Percentiles rank a stretch among this genome's conserved stretches.
phyloP scores from a whole-genome alignment of 805 yeast genomes.

The Metschnikowia cubensis region DNA sequence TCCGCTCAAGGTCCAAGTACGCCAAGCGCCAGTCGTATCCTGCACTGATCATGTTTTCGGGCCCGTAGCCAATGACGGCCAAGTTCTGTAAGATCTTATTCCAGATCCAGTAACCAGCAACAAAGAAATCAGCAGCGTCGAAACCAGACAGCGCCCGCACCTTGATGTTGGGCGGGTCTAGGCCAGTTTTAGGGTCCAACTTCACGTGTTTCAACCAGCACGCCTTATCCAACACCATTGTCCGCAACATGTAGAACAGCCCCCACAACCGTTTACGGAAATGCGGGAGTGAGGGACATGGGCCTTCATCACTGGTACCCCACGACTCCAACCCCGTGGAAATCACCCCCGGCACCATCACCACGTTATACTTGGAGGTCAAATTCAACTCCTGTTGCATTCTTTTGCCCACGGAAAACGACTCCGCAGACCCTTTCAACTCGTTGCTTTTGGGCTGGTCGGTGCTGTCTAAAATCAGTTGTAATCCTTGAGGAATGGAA shows the following conservation, averaged over 20 bases:
- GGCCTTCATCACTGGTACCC: conserved; percentile 66
- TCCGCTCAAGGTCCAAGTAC: conserved; percentile 77
- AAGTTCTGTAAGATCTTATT: conserved; percentile 89
- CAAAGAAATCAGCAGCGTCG: conserved; percentile 93
- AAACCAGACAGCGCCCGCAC: conserved; percentile 93
- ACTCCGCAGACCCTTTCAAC: conserved; percentile 61
- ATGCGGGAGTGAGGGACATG: conserved; percentile 79
- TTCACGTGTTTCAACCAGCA: conserved; percentile 93
- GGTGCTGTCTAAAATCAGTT: conserved; percentile 56
- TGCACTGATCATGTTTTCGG: conserved; percentile 85
- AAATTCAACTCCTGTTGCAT: conserved; percentile 51
- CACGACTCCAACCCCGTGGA: conserved; percentile 94
- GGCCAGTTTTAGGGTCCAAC: conserved; percentile 86
- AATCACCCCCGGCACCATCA: conserved; percentile 94
- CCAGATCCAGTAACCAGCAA: conserved; percentile 99
- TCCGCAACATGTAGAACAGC: conserved; percentile 86
- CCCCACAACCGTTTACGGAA: conserved; percentile 96
- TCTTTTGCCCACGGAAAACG: conserved; percentile 80
- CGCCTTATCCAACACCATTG: conserved; percentile 85
- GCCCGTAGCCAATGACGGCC: conserved; percentile 91
- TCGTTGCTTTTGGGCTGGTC: conserved; percentile 31
- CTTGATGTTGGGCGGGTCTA: conserved; percentile 82
- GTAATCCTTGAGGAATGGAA: conserved; percentile 62
- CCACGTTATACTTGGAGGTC: conserved; percentile 67
- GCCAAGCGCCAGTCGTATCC: conserved; percentile 96